Percentiles rank a stretch among this genome's conserved stretches.
phyloP scores from a whole-genome alignment of 2,329 filamentous ascomycete genomes.

The Ilyonectria sp. region DNA sequence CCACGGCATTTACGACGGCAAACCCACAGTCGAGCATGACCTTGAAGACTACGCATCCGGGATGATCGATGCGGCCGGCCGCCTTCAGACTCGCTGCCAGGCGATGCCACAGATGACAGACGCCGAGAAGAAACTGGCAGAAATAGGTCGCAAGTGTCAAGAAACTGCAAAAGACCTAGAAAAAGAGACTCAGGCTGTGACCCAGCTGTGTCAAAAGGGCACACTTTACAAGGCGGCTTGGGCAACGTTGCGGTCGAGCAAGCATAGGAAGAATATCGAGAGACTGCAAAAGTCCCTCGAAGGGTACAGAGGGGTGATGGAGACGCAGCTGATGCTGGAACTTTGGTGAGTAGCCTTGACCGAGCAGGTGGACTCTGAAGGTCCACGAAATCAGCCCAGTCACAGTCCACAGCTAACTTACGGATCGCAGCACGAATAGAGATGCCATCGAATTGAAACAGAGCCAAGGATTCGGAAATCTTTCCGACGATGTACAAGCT shows the following conservation, averaged over 20 bases:
- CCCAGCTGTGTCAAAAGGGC: not conserved
- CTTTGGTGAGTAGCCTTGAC: constrained; percentile 14
- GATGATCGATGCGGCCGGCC: not conserved
- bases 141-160: constrained; percentile 6
- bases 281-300: not conserved
- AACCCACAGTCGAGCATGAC: not conserved
- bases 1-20: constrained; percentile 24
- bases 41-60: not conserved
- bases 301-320: constrained; percentile 15
- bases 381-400: not conserved
- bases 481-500: not conserved
- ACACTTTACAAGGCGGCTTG: not conserved
- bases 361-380: not conserved
- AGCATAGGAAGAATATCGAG: constrained; percentile 24
- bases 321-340: constrained; percentile 10
- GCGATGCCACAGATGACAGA: not conserved
- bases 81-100: constrained; percentile 5
- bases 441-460: constrained; percentile 5
- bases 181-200: not conserved
- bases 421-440: constrained; percentile 3
- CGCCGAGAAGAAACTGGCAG: constrained; percentile 5
- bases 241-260: not conserved
- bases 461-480: not conserved
- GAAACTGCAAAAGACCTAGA: constrained; percentile 5
- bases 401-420: not conserved